phyloP scores from a whole-genome alignment of 768 basidiomycete genomes.

The Boletus pseudo-olivaceus region DNA sequence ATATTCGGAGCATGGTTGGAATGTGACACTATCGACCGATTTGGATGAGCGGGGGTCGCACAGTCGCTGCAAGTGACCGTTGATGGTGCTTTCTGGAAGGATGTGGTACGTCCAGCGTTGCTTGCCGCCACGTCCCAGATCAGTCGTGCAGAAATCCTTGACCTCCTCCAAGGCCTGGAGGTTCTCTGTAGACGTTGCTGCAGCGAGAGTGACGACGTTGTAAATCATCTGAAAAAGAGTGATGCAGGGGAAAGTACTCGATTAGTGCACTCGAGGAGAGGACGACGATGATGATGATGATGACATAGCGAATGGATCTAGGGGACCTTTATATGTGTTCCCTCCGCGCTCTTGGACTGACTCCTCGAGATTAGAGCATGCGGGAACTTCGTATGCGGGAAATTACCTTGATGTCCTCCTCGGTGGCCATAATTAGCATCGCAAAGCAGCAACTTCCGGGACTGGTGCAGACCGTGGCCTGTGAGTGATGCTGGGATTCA shows the following conservation, averaged over 20 bases:
- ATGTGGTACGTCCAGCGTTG: slow-evolving; percentile 54
- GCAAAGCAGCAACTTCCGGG: slow-evolving; percentile 15
- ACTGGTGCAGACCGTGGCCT: slow-evolving; percentile 12
- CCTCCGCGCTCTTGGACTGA: slow-evolving; percentile 2
- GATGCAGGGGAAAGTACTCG: neutral
- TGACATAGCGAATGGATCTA: slow-evolving; percentile 9
- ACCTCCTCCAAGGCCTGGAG: slow-evolving; percentile 51
- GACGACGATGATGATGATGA: slow-evolving; percentile 14
- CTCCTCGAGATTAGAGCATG: slow-evolving; percentile 17
- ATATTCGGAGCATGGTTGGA: slow-evolving; percentile 41
- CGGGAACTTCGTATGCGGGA: slow-evolving; percentile 17
- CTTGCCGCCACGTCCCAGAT: slow-evolving; percentile 50
- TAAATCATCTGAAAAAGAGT: slow-evolving; percentile 21
- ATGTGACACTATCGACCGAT: slow-evolving; percentile 38
- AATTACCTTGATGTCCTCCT: slow-evolving; percentile 17
- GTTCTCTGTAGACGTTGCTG: slow-evolving; percentile 46
- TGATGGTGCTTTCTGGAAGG: slow-evolving; percentile 39
- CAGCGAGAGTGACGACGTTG: slow-evolving; percentile 40
- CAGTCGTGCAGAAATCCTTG: slow-evolving; percentile 48
- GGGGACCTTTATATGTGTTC: slow-evolving; percentile 21
- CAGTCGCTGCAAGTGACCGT: slow-evolving; percentile 37
- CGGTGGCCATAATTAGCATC: slow-evolving; percentile 24
- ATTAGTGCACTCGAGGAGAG: slow-evolving; percentile 8
- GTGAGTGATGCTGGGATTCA: slow-evolving; percentile 20
- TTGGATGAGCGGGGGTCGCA: slow-evolving; percentile 34